Evolutionary conservation across 352 stramenopile genomes (phyloP), one percentile per base, ranked within the genome.

Genomic region (Phytophthora crassamura): DNA sequence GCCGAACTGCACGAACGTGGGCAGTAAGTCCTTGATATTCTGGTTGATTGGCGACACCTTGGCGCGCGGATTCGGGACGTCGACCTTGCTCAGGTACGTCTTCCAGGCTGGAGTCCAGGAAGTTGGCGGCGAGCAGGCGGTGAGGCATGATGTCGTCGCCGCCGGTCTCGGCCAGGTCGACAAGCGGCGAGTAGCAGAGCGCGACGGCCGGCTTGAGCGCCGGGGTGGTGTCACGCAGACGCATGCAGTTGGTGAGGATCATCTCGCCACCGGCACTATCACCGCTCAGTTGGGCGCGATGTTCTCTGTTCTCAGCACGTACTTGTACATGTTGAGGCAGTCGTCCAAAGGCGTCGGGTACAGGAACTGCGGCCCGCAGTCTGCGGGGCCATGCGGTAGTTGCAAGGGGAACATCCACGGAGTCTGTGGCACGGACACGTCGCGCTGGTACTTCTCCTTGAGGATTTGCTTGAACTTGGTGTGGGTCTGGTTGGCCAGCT

Each of bases 31-130:
- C 14, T 49, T 56, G 20, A 79, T 50, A 40, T 69, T 63, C 41
- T 72, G 64, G 49, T 76, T 71, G 40, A 79, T 69, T 28, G 63
- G 54, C 12, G 71, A 79, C 33, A 54, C 51, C 16, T 67, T 35
- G n/a, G 22, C 32, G 7, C 40, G 33, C 20, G 42, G 11, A 10
- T 64, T 50, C 16, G 42, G 46, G 6, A 54, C 58, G 10, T 50
- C 42, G 11, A 66, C 22, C 8, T 6, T 42, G 14, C 58, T 20
- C 48, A 73, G 30, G 41, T 65, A 73, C 12, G 40, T 57, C 16
- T 49, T n/a, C 40, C 20, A 64, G 38, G 36, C 57, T 52, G 9
- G 34, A 39, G 42, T 73, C 51, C 25, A 65, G 16, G 47, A 69
- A 69, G 34, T 47, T 67, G 25, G 48, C 53, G 6, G 53, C 47